A percentile compares a stretch with the other conserved stretches of the same genome.
Evolutionary conservation across 106 monocot genomes (phyloP).

Genomic region (Dioscorea zingiberensis): DNA sequence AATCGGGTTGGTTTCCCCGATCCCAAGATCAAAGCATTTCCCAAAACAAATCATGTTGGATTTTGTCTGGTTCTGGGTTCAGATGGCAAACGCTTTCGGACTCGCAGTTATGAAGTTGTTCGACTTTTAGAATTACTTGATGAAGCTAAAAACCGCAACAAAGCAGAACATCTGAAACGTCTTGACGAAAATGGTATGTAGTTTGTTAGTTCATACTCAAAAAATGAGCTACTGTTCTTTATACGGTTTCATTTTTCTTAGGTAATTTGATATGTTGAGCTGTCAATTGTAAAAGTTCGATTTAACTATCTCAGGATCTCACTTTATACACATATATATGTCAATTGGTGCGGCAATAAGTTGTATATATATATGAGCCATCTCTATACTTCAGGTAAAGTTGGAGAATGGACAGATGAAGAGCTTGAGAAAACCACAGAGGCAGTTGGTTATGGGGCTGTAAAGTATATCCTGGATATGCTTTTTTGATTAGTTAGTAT

Average conservation of each 20-base stretch:
- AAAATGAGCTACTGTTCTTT: neutral
- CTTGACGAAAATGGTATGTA: slow-evolving; percentile 70
- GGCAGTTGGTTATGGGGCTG: slow-evolving; percentile 95
- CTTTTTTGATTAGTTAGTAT: too few species aligned
- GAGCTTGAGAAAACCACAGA: slow-evolving; percentile 83
- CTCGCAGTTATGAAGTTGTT: slow-evolving; percentile 89
- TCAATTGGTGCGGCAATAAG: too few species aligned
- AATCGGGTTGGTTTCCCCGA: slow-evolving; percentile 68
- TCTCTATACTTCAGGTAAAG: slow-evolving; percentile 45
- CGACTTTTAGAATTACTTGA: slow-evolving; percentile 87
- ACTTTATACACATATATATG: too few species aligned
- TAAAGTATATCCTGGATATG: slow-evolving; percentile 58
- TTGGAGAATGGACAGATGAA: slow-evolving; percentile 71
- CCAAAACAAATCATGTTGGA: slow-evolving; percentile 65
- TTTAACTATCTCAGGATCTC: neutral
- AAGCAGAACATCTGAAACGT: slow-evolving; percentile 62
- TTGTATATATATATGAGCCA: neutral
- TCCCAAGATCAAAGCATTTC: slow-evolving; percentile 22
- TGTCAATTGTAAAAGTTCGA: neutral
- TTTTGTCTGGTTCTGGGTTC: slow-evolving; percentile 93
- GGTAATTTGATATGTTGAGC: neutral
- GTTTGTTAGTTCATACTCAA: too few species aligned
- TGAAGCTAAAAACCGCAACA: slow-evolving; percentile 86
- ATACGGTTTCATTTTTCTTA: too few species aligned
- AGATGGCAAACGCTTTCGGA: slow-evolving; percentile 91